Percentiles rank a stretch among this genome's conserved stretches.
Evolutionary conservation across 164 flowering plant genomes (phyloP).

Genomic region (Vitis labrusca): DNA sequence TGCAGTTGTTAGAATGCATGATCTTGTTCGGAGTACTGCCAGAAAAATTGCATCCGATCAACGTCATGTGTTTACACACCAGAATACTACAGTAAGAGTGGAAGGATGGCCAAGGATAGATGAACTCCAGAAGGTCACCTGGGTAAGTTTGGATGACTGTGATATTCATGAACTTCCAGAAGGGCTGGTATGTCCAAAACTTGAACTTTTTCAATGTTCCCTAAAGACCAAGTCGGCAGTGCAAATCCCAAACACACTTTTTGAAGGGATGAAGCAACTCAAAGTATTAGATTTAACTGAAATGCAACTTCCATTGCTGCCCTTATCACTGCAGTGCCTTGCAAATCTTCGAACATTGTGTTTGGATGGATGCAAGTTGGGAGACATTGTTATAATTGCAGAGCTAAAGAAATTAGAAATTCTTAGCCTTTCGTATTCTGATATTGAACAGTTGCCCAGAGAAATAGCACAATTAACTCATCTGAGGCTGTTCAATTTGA

Average conservation of each 20-base stretch:
- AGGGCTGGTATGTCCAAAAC: constrained; percentile 6
- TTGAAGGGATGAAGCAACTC: constrained; percentile 13
- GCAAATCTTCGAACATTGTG: constrained; percentile 14
- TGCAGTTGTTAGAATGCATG: too few relatives aligned
- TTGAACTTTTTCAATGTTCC: not conserved
- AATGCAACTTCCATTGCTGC: not conserved
- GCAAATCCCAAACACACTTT: constrained; percentile 4
- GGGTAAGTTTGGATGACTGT: not conserved
- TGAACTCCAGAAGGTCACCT: not conserved
- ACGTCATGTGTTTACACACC: not conserved
- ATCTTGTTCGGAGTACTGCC: too few relatives aligned
- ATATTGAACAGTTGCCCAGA: too few relatives aligned
- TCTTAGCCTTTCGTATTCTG: too few relatives aligned
- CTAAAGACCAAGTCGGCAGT: too few relatives aligned
- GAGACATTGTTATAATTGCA: too few relatives aligned
- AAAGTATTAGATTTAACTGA: constrained; percentile 10
- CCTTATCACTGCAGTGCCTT: not conserved
- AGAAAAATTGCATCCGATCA: too few relatives aligned
- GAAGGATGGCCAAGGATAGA: not conserved
- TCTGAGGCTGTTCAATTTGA: not conserved
- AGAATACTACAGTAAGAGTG: not conserved
- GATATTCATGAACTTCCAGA: constrained; percentile 11
- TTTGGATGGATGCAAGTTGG: not conserved
- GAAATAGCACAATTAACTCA: too few relatives aligned
- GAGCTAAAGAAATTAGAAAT: too few relatives aligned